Evolutionary conservation across 371 early-diverging fungal genomes (phyloP).

Genomic region (Capillidium heterosporum): DNA sequence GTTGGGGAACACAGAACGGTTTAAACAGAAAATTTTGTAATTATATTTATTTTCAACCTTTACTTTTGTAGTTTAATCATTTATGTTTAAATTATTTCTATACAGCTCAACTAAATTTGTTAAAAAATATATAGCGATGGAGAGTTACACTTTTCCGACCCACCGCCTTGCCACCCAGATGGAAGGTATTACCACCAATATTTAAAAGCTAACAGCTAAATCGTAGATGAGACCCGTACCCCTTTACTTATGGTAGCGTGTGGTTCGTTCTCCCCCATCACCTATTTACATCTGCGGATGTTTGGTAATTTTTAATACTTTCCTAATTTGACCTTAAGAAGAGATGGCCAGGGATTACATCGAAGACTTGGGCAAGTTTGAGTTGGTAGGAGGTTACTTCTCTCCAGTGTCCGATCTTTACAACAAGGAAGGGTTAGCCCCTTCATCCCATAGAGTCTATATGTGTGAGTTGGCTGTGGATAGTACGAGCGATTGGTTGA

Average conservation of each 20-base stretch:
- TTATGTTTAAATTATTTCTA: too few species aligned
- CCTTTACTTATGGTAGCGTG: slow-evolving; percentile 93
- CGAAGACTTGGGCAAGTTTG: slow-evolving; percentile 47
- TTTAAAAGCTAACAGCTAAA: not conserved
- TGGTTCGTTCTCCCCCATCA: slow-evolving; percentile 93
- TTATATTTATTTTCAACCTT: too few species aligned
- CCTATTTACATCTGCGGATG: slow-evolving; percentile 93
- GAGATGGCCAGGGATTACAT: slow-evolving; percentile 90
- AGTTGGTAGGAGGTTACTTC: slow-evolving; percentile 87
- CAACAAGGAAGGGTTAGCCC: slow-evolving; percentile 75
- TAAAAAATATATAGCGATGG: not conserved
- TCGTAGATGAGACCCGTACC: slow-evolving; percentile 49
- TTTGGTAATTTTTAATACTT: slow-evolving; percentile 50
- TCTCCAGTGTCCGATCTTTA: slow-evolving; percentile 90
- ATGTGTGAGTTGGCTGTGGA: slow-evolving; percentile 87
- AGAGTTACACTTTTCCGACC: not conserved
- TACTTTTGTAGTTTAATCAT: too few species aligned
- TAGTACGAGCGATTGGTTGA: slow-evolving; percentile 70
- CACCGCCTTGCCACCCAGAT: not conserved
- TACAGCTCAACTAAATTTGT: too few species aligned
- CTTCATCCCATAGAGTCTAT: slow-evolving; percentile 65
- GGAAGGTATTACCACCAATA: not conserved
- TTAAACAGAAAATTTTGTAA: too few species aligned
- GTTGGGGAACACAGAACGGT: too few species aligned
- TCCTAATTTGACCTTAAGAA: slow-evolving; percentile 11